Evolutionary conservation across 208 protist genomes (phyloP), one percentile per base, ranked within the genome.

Genomic region (Leishmania amazonensis): DNA sequence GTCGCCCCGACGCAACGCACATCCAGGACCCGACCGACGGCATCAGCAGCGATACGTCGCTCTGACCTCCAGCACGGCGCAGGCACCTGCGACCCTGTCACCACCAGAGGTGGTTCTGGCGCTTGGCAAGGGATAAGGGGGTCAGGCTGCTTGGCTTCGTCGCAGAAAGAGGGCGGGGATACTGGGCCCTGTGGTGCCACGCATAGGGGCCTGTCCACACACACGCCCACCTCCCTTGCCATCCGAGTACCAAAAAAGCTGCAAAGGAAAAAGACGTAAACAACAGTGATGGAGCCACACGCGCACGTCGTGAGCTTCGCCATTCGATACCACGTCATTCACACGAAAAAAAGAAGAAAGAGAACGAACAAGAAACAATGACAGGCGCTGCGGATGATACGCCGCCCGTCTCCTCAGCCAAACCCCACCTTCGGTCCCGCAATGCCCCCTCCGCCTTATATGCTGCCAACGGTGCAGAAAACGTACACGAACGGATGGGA

Each of bases 341-440:
- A 68, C 65, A 64, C 15, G 19, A 68, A 45, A 74, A 57, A 40
- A 71, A 67, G 54, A 85, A 78, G 71, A 81, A 47, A 40, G 28
- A 67, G 15, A 83, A 67, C 67, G 57, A 67, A n/a, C 28, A 62
- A 24, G n/a, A 5, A 67, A 67, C 1, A 67, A 19, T 38, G 60
- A n/a, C n/a, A 15, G 60, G 13, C 60, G n/a, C 57, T 62, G 28
- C 24, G 2, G 57, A 24, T 31, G 24, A n/a, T 62, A 13, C 24
- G 0, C 24, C 19, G 57, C 24, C 57, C 57, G 1, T 21, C 31
- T 24, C 28, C 11, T 62, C 57, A 4, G 57, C 7, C 24, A 24
- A 24, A 6, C 24, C 57, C 24, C 57, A 24, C 57, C 24, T 15
- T 4, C 57, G 57, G 19, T 35, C 24, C 24, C 57, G 2, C 4